Base-by-base conservation (phyloP, 2,329 filamentous ascomycete genomes). In the Xylariaceae sp. region DNA sequence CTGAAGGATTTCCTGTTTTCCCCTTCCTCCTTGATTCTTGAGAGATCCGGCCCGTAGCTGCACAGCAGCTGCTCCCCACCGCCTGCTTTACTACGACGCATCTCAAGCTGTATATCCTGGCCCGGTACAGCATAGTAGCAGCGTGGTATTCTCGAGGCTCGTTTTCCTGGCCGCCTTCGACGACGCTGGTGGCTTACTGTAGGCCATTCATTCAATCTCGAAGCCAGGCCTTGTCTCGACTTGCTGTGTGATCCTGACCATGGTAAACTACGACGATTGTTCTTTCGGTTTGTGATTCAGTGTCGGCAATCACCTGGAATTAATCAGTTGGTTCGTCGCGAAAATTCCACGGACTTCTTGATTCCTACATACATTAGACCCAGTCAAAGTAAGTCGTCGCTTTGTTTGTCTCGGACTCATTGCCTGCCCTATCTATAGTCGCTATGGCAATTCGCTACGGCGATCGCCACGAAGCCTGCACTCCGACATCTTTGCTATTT, bases 271-370 rank as follows among this genome's bases (percentile, higher is more conserved):
- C 48, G 43, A 49, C 47, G n/a, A 46, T 54, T 57, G 39, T 57
- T 52, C 43, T 54, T 40, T 54, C 42, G 53, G 48, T 60, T 56
- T 53, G 60, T 62, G 50, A 62, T 46, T 48, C 45, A 42, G 54
- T 49, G 41, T 41, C 55, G 52, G 43, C 49, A 53, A 52, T 51
- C 50, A 12, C 46, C 54, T 6, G 26, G 35, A 49, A 55, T 27
- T 30, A 46, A 52, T 30, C 30, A 27, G 52, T 31, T 48, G 48
- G 48, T 34, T 40, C 42, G 7, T 32, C 32, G 32, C 46, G 29
- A 45, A 47, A 35, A 11, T n/a, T 32, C 8, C 45, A 34, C 40
- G 50, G 47, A 40, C 40, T 29, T 11, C 32, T 51, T n/a, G 42
- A 41, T 42, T 42, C 19, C 50, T 32, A 12, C 37, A 31, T 43